Conservation (phyloP, 805 yeast genomes). For the Metschnikowia anglica region DNA sequence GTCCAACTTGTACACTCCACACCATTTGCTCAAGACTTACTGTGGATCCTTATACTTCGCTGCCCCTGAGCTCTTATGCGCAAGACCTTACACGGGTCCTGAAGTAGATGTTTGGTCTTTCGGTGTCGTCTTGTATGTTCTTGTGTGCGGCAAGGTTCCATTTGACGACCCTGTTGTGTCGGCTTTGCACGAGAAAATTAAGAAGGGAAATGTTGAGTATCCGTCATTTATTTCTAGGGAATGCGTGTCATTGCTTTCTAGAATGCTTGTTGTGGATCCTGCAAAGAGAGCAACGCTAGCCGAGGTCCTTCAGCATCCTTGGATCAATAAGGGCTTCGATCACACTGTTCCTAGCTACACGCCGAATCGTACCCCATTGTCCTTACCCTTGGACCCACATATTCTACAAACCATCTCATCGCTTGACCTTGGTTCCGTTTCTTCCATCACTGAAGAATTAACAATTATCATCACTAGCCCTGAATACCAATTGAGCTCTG, state of each 20-base stretch:
- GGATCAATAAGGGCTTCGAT: slow-evolving; percentile 92
- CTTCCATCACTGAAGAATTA: slow-evolving; percentile 56
- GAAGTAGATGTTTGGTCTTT: slow-evolving; percentile 98
- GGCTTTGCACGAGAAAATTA: slow-evolving; percentile 89
- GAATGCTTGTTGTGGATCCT: slow-evolving; percentile 93
- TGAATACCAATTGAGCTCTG: slow-evolving; percentile 61
- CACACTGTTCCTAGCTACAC: slow-evolving; percentile 66
- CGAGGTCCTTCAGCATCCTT: slow-evolving; percentile 84
- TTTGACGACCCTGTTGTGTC: slow-evolving; percentile 94
- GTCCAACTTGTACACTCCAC: slow-evolving; percentile 77
- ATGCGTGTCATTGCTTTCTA: slow-evolving; percentile 73
- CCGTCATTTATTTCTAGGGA: slow-evolving; percentile 79
- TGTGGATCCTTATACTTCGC: slow-evolving; percentile 98
- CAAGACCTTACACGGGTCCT: slow-evolving; percentile 91
- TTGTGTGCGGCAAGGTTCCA: slow-evolving; percentile 97
- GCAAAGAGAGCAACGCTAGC: slow-evolving; percentile 70
- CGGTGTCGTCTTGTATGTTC: slow-evolving; percentile 92
- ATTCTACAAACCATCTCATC: slow-evolving; percentile 75
- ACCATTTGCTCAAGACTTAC: slow-evolving; percentile 77
- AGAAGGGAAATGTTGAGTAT: slow-evolving; percentile 87
- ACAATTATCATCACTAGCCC: slow-evolving; percentile 57
- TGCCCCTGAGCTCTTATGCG: slow-evolving; percentile 93
- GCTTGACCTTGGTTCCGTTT: slow-evolving; percentile 74
- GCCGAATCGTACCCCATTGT: slow-evolving; percentile 76
- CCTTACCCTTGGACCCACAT: slow-evolving; percentile 61